Evolutionary conservation across 2,329 filamentous ascomycete genomes (phyloP).

Genomic region (Blumeria graminis): DNA sequence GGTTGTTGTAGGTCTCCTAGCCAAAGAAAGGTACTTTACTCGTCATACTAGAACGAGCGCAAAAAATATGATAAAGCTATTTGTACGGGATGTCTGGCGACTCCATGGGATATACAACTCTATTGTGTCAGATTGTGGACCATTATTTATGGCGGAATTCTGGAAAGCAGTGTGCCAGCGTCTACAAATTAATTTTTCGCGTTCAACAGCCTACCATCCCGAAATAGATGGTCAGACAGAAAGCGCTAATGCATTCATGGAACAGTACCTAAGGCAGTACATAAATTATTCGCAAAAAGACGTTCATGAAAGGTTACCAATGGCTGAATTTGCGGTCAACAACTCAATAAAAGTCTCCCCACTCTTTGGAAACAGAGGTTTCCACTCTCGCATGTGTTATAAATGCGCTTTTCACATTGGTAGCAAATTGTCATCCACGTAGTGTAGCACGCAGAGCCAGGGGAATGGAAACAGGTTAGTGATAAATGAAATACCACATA

Average conservation of each 20-base stretch:
- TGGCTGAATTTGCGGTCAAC: constrained; percentile 7
- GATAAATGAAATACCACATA: no score
- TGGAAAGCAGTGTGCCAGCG: constrained; percentile 4
- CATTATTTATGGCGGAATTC: constrained; percentile 4
- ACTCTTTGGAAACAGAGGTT: no score
- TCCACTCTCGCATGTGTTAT: neutral
- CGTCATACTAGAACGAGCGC: neutral
- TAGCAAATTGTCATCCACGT: no score
- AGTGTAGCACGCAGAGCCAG: no score
- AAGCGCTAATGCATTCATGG: constrained; percentile 2
- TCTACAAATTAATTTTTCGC: constrained; percentile 2
- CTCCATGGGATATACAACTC: constrained; percentile 1
- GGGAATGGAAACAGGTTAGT: no score
- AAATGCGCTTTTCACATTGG: no score
- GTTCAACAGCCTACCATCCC: neutral
- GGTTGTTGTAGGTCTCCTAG: neutral
- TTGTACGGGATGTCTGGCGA: constrained; percentile 2
- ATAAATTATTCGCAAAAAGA: constrained; percentile 6
- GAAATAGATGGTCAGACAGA: constrained; percentile 3
- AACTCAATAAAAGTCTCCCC: constrained; percentile 1
- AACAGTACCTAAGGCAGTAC: constrained; percentile 3
- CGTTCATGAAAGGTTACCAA: neutral
- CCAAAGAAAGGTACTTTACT: neutral
- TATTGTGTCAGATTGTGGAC: constrained; percentile 5
- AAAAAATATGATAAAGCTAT: neutral